Conservation (phyloP, 305 asterid species). For the Petunia hybrid region DNA sequence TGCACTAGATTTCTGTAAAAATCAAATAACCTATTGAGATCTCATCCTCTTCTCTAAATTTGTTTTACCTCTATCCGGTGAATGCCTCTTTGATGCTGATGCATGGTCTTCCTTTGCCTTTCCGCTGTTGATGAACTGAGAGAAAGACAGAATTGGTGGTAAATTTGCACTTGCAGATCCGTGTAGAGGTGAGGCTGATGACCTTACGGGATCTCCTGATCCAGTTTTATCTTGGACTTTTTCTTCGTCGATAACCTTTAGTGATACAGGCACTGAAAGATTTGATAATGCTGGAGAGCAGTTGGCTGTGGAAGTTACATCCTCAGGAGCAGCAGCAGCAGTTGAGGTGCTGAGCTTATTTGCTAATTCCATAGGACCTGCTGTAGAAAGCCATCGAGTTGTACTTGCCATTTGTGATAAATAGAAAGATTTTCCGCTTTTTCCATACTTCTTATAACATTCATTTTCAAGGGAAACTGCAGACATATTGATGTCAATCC, state of each 20-base stretch:
- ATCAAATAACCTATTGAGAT: constrained; percentile 37
- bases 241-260: constrained; percentile 38
- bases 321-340: constrained; percentile 38
- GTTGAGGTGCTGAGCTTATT: constrained; percentile 48
- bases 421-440: constrained; percentile 80
- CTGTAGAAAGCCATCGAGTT: constrained; percentile 83
- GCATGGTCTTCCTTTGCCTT: constrained; percentile 46
- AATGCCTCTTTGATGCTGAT: constrained; percentile 54
- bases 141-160: constrained; percentile 76
- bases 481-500: constrained; percentile 61
- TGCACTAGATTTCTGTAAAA: constrained; percentile 25
- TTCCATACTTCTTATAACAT: constrained; percentile 73
- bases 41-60: constrained; percentile 63
- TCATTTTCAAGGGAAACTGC: constrained; percentile 72
- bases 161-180: constrained; percentile 45
- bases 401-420: constrained; percentile 84
- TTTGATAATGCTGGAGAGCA: constrained; percentile 48
- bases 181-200: constrained; percentile 26
- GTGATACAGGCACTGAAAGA: constrained; percentile 31
- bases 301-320: constrained; percentile 38
- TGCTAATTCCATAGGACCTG: constrained; percentile 60
- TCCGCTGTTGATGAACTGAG: constrained; percentile 70
- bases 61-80: constrained; percentile 46
- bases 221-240: constrained; percentile 35
- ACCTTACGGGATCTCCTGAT: constrained; percentile 38